Conservation (phyloP, 345 rosid genomes). For the Excoecaria agallocha region DNA sequence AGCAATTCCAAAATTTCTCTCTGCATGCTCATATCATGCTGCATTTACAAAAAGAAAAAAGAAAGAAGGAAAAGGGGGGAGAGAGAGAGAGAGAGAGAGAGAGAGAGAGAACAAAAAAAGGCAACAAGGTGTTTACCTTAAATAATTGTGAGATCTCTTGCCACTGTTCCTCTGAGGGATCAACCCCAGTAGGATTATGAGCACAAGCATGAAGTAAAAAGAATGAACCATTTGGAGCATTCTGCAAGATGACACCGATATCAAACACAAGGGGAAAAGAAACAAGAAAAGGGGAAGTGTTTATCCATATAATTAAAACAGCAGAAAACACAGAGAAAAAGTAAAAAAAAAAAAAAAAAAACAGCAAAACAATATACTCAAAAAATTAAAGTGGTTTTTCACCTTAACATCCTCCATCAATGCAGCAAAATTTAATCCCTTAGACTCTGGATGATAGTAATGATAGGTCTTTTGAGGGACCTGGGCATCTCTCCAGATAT, state of each 20-base stretch:
- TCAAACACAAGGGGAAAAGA: no score
- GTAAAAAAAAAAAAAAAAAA: neutral
- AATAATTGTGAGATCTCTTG: slow-evolving; percentile 80
- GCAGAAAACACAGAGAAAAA: neutral
- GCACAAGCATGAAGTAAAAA: slow-evolving; percentile 91
- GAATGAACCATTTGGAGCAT: slow-evolving; percentile 92
- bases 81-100: no score
- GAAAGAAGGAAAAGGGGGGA: no score
- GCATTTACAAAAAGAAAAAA: neutral
- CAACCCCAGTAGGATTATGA: slow-evolving; percentile 97
- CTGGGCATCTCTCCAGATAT: slow-evolving; percentile 95
- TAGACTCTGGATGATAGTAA: slow-evolving; percentile 84
- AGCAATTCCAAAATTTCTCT: neutral
- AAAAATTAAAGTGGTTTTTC: neutral
- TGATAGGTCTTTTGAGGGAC: slow-evolving; percentile 79
- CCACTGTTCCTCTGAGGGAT: slow-evolving; percentile 94
- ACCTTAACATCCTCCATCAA: slow-evolving; percentile 92
- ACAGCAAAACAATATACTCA: neutral
- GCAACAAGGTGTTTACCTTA: slow-evolving; percentile 43
- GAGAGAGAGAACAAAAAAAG: no score
- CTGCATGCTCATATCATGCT: neutral
- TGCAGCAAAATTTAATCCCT: slow-evolving; percentile 78
- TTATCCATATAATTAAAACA: no score
- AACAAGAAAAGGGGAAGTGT: no score
- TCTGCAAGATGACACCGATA: slow-evolving; percentile 34